Percentiles rank a stretch among this genome's conserved stretches.
These are phyloP conservation scores for Phaffia rhodozyma DNA, from an alignment of 1,284 basidiomycete species.

Conservation along the genomic window DNA sequence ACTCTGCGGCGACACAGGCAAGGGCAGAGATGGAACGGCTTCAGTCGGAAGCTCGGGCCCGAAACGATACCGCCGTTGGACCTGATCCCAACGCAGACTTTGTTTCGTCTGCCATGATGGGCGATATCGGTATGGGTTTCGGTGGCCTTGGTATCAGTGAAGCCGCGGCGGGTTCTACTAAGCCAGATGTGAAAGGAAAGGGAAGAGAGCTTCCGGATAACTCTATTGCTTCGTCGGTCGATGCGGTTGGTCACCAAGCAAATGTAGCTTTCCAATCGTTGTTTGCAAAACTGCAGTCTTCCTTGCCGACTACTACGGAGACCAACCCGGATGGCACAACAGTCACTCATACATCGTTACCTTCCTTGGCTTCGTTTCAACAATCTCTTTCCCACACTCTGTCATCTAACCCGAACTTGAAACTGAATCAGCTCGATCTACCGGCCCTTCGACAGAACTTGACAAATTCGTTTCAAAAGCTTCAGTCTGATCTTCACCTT, in stretches of 20 bases:
- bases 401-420: constrained; percentile 24
- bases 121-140: constrained; percentile 23
- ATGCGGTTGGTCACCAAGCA: constrained; percentile 4
- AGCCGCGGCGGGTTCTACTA: neutral
- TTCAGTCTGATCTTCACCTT: constrained; percentile 61
- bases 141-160: constrained; percentile 19
- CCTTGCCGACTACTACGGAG: neutral
- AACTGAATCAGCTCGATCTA: constrained; percentile 1
- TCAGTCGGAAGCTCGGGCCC: constrained; percentile 27
- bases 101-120: constrained; percentile 21
- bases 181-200: constrained; percentile 7
- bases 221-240: constrained; percentile 17
- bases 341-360: constrained; percentile 11
- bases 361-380: constrained; percentile 15
- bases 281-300: constrained; percentile 13
- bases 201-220: constrained; percentile 23
- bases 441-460: constrained; percentile 9
- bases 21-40: constrained; percentile 56
- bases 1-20: constrained; percentile 63
- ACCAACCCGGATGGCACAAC: constrained; percentile 12
- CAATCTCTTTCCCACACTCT: constrained; percentile 24
- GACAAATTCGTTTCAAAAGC: constrained; percentile 27
- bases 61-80: constrained; percentile 18
- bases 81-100: constrained; percentile 18
- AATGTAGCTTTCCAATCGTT: neutral